These are phyloP conservation scores for Agarophyton chilense DNA, from an alignment of 23 red algal genomes.

Conservation along the genomic window DNA sequence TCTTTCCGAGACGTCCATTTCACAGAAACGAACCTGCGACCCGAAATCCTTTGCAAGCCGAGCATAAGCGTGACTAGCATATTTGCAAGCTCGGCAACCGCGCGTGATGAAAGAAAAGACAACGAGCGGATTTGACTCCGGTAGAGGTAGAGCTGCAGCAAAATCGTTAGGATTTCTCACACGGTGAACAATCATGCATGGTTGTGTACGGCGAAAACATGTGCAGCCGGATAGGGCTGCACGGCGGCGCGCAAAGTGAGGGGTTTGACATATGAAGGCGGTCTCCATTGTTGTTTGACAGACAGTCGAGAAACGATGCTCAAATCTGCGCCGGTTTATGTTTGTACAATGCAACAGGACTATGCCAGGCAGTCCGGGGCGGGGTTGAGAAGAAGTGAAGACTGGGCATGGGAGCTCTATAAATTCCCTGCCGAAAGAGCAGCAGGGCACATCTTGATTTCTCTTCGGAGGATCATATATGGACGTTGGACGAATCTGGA, in stretches of 20 bases:
- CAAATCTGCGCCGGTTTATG: no score
- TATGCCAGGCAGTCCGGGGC: no score
- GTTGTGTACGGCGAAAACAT: neutral
- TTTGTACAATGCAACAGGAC: no score
- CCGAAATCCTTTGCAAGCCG: conserved; percentile 38
- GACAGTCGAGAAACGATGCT: neutral
- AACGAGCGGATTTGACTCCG: conserved; percentile 10
- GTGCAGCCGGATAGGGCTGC: neutral
- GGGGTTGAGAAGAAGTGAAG: no score
- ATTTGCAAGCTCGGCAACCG: conserved; percentile 42
- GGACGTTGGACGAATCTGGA: neutral
- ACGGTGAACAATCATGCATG: conserved; percentile 31
- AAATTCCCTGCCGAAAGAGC: no score
- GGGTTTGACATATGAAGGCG: neutral
- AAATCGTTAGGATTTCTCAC: conserved; percentile 31
- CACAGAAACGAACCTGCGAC: conserved; percentile 10
- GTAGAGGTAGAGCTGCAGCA: conserved; percentile 22
- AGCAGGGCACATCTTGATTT: no score
- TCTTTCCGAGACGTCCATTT: conserved; percentile 53
- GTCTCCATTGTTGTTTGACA: neutral
- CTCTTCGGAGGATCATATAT: no score
- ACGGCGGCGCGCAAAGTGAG: neutral
- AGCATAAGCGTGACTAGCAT: conserved; percentile 40
- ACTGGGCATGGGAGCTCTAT: no score
- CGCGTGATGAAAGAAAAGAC: conserved; percentile 38